These are phyloP conservation scores for Cladobotryum protrusum DNA, from an alignment of 2,329 filamentous ascomycete genomes.

Conservation along the genomic window DNA sequence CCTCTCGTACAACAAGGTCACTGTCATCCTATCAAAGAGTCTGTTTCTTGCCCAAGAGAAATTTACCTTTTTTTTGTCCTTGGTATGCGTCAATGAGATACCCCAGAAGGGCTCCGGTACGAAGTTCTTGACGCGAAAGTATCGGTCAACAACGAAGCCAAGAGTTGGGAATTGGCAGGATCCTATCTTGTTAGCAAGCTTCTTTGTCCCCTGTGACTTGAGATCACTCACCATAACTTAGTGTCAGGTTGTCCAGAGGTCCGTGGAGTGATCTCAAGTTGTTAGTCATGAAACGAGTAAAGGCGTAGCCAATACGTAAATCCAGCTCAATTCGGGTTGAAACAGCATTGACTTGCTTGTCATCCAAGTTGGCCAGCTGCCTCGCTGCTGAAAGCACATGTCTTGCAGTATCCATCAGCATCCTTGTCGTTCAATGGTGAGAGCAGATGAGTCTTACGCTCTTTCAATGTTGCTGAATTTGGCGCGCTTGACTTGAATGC, in stretches of 20 bases:
- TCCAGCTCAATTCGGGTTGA: constrained; percentile 86
- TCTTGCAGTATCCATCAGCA: constrained; percentile 36
- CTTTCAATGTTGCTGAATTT: constrained; percentile 94
- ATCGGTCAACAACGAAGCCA: constrained; percentile 94
- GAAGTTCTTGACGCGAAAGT: constrained; percentile 90
- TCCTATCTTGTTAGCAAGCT: constrained; percentile 37
- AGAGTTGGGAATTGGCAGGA: constrained; percentile 96
- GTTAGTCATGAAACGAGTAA: constrained; percentile 81
- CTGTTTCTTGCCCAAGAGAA: constrained; percentile 79
- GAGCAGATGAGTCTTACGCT: constrained; percentile 49
- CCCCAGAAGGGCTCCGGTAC: constrained; percentile 88
- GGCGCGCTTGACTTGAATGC: constrained; percentile 75
- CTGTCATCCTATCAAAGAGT: constrained; percentile 80
- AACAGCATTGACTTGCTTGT: constrained; percentile 81
- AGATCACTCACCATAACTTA: constrained; percentile 67
- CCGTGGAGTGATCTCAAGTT: constrained; percentile 68
- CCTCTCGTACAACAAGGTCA: constrained; percentile 76
- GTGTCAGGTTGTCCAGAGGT: constrained; percentile 55
- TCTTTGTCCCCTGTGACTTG: too few species aligned
- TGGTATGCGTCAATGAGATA: constrained; percentile 75
- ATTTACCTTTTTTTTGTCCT: constrained; percentile 70
- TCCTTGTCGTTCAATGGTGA: background rate
- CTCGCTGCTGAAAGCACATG: constrained; percentile 82
- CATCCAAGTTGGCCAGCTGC: constrained; percentile 71
- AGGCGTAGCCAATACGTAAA: constrained; percentile 83